Base-by-base conservation (phyloP, 2,329 filamentous ascomycete species). In the Ophiostoma fasciatum region DNA sequence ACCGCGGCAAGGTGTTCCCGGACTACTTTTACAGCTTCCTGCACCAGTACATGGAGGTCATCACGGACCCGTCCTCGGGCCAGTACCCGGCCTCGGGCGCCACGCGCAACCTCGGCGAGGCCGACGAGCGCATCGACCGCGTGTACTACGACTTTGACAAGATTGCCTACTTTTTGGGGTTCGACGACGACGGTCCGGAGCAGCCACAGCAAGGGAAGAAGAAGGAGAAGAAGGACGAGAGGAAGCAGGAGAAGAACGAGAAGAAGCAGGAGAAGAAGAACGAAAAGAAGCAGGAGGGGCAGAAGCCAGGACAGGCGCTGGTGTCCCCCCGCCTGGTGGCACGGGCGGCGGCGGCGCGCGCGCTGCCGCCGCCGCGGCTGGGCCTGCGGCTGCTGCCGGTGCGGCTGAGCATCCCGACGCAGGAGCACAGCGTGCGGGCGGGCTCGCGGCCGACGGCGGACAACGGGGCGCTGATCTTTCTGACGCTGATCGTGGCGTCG, bases 11-110 rank as follows among this genome's bases (percentile, higher is more conserved):
- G 51, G 83, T 88, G 4, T 98, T 98, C 44, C 92, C 90, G 0
- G 74, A 82, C 39, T 98, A 98, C 58, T 98, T 98, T 50, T 96
- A 94, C 63, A 92, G 75, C 52, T 96, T 98, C 52, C 65, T 98
- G 22, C 90, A 98, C 53, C 87, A 94, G 49, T 94, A 98, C 52
- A 94, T 98, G 84, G 82, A 83, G 46, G 71, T 93, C 37, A 82
- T 98, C 43, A 96, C 90, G 4, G 85, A 96, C 52, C 81, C 87
- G 0, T 82, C 80, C 0, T 82, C 83, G 1, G 84, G 83, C 1
- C 78, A 80, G 45, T 76, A 71, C 35, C 71, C 77, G 10, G 68
- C 83, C 28, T 78, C 78, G 9, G 72, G 79, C 1, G 67, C 73
- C 10, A 60, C 67, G 4, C 74, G 71, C 44, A 92, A 87, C 49